Evolutionary conservation across 1,284 basidiomycete species (phyloP).

Genomic region (Cryptococcus maquisensis): DNA sequence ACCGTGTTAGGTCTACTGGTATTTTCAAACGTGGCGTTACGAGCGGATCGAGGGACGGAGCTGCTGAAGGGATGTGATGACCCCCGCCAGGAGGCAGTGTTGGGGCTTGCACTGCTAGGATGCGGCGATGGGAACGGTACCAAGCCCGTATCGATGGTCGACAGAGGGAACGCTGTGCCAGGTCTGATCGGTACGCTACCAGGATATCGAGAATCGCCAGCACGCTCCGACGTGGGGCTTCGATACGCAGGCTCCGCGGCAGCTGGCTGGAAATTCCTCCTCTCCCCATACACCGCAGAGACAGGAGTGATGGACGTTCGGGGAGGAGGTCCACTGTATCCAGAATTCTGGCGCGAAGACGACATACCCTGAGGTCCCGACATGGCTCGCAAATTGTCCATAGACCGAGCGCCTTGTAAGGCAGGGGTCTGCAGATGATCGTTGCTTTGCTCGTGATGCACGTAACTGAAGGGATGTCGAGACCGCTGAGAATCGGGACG

Average conservation of each 20-base stretch:
- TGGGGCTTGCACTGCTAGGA: slow-evolving; percentile 7
- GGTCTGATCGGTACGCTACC: slow-evolving; percentile 15
- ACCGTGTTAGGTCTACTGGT: slow-evolving; percentile 17
- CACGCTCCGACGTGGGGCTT: slow-evolving; percentile 21
- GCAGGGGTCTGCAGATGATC: slow-evolving; percentile 13
- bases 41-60: slow-evolving; percentile 4
- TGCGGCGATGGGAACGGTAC: slow-evolving; percentile 34
- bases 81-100: neutral
- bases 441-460: slow-evolving; percentile 1
- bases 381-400: slow-evolving; percentile 29
- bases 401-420: slow-evolving; percentile 24
- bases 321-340: slow-evolving; percentile 20
- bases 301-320: slow-evolving; percentile 20
- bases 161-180: slow-evolving; percentile 8
- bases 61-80: slow-evolving; percentile 2
- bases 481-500: slow-evolving; percentile 1
- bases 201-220: slow-evolving; percentile 33
- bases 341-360: slow-evolving; percentile 5
- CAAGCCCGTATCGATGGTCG: slow-evolving; percentile 11
- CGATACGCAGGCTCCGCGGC: slow-evolving; percentile 7
- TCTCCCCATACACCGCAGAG: slow-evolving; percentile 12
- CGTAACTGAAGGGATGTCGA: slow-evolving; percentile 20
- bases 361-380: neutral
- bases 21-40: slow-evolving; percentile 5
- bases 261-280: slow-evolving; percentile 7